These are phyloP conservation scores for Torulaspora pretoriensis DNA, from an alignment of 1,139 yeast genomes.

Conservation along the genomic window DNA sequence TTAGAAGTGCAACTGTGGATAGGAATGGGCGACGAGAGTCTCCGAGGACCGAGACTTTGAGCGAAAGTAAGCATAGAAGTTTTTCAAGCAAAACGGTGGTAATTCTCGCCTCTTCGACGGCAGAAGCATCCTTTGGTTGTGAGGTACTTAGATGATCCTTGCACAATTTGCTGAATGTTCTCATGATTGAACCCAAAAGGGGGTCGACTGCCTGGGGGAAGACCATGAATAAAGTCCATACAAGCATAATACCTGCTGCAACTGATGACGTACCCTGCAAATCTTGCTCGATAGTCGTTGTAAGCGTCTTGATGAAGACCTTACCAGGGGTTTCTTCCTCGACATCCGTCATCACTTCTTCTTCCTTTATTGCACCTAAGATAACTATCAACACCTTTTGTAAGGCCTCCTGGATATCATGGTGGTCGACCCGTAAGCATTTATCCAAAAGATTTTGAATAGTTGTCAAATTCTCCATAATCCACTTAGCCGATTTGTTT, in stretches of 20 bases:
- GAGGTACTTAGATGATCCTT: conserved; percentile 81
- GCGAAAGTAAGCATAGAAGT: conserved; percentile 70
- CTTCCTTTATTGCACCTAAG: conserved; percentile 54
- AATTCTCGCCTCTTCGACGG: conserved; percentile 62
- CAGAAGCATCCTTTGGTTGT: conserved; percentile 40
- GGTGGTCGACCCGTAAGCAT: conserved; percentile 77
- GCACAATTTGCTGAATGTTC: conserved; percentile 82
- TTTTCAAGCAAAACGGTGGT: conserved; percentile 73
- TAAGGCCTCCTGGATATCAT: conserved; percentile 75
- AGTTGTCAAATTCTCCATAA: conserved; percentile 60
- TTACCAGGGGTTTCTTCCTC: conserved; percentile 59
- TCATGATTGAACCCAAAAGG: conserved; percentile 70
- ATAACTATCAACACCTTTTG: conserved; percentile 70
- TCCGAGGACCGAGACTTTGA: conserved; percentile 78
- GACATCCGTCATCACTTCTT: conserved; percentile 34
- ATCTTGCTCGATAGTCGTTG: conserved; percentile 75
- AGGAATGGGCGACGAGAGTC: conserved; percentile 90
- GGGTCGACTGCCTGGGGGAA: conserved; percentile 72
- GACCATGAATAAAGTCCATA: conserved; percentile 75
- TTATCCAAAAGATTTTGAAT: conserved; percentile 75
- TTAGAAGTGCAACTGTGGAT: conserved; percentile 79
- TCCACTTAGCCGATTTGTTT: conserved; percentile 75
- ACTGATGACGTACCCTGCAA: conserved; percentile 75
- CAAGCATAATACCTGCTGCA: conserved; percentile 85
- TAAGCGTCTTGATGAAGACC: conserved; percentile 57